Evolutionary conservation across 2,329 filamentous ascomycete genomes (phyloP), one percentile per base, ranked within the genome.

Genomic region (Fonsecaea monophora): DNA sequence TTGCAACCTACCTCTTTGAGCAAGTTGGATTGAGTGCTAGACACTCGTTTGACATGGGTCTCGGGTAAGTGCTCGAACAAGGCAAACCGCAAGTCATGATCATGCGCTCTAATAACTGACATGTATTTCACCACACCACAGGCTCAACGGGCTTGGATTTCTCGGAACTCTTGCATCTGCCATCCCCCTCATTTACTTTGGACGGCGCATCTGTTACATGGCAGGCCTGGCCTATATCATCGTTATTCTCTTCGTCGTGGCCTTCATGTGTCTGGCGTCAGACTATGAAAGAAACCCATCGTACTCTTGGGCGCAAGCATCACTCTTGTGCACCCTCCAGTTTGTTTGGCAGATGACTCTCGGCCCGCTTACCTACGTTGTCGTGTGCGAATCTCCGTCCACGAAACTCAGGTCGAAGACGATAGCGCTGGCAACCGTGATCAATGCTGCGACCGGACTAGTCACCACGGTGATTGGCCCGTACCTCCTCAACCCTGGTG

Each of bases 31-130:
- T 81, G n/a, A 59, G 69, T 15, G 58, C 66, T 1, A 62, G 57
- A 8, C 74, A 77, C 1, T 69, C 81, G 2, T 87, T 88, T 63
- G 84, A 89, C 75, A 88, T 89, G 69, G 86, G 82, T 59, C 86
- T 90, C 72, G 83, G 82, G 9, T 81, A 84, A 58, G 75, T 83
- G 4, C 84, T 84, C 2, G 85, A 83, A 0, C 75, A 80, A 1
- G 77, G 81, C 0, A 85, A 83, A 3, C 86, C 84, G 83, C 76
- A 75, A 68, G 10, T 30, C 45, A 7, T 42, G 9, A 25, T 50
- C 5, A 3, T 50, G 25, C 30, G 18, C 7, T 13, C 21, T 12
- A 9, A 50, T 30, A 13, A 13, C 45, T 50, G 5, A 50, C 45
- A 25, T 50, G 18, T 55, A 76, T 81, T 65, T 68, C 68, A 4